These are phyloP conservation scores for Lantana camara DNA, from an alignment of 257 asterid genomes.

Conservation along the genomic window DNA sequence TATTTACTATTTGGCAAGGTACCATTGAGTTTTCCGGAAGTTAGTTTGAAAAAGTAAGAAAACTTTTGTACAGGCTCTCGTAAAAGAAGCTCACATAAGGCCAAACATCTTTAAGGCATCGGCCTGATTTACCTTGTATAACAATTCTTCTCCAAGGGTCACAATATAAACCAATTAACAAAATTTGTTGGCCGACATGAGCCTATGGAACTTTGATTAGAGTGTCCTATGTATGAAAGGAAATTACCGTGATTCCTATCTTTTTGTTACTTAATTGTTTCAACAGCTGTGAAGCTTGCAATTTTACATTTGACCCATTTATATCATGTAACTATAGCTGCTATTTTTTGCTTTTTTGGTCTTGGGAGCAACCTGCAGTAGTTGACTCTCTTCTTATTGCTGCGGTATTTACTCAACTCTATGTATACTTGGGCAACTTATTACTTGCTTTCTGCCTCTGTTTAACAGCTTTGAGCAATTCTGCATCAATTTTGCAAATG, in stretches of 20 bases:
- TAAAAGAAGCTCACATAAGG: slow-evolving; percentile 14
- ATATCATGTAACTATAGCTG: slow-evolving; percentile 1
- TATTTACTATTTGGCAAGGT: not conserved
- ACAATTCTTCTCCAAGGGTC: slow-evolving; percentile 1
- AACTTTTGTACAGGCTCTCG: slow-evolving; percentile 4
- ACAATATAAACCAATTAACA: not conserved
- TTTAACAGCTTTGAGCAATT: slow-evolving; percentile 92
- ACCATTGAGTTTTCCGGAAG: slow-evolving; percentile 6
- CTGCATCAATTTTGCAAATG: slow-evolving; percentile 98
- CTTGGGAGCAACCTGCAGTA: not conserved
- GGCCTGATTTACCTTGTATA: slow-evolving; percentile 20
- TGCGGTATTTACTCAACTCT: not conserved
- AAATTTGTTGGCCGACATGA: not conserved
- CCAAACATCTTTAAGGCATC: not conserved
- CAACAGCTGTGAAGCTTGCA: slow-evolving; percentile 8
- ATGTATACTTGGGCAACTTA: slow-evolving; percentile 21
- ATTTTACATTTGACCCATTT: not conserved
- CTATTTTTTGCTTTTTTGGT: slow-evolving; percentile 16
- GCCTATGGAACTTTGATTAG: slow-evolving; percentile 4
- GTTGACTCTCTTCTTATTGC: slow-evolving; percentile 1
- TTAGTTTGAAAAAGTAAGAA: slow-evolving; percentile 10
- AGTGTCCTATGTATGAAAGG: slow-evolving; percentile 11
- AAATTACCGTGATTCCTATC: not conserved
- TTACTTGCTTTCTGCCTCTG: slow-evolving; percentile 22
- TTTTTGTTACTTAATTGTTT: slow-evolving; percentile 12